Base-by-base conservation (phyloP, 208 protist species). In the Trypanosoma lewisi region DNA sequence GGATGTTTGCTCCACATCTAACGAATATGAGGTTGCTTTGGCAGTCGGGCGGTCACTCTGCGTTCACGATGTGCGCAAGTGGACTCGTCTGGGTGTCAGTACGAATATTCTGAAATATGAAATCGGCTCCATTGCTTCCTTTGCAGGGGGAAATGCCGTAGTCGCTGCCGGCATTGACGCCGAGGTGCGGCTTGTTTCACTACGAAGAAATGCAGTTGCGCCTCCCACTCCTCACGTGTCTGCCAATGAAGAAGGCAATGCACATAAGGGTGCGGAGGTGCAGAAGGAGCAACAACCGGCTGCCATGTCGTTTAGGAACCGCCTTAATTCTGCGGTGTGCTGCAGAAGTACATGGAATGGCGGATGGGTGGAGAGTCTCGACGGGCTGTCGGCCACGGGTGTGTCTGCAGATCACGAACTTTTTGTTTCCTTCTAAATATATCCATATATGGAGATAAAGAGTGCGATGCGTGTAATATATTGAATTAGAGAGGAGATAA, bases 11-110 rank as follows among this genome's bases (percentile, higher is more conserved):
- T 60, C 30, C 21, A 85, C 79, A n/a, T 53, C 42, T 28, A 83
- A 80, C 53, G 71, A 81, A 9, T 81, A 74, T 61, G 83, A 94
- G 63, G 75, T 91, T 27, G 83, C 69, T n/a, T 31, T 77, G 16
- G 66, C 73, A 27, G 69, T 89, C 11, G 87, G 89, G 57, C 83
- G 87, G 4, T 76, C 84, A 4, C 34, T 94, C 16, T 85, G 70
- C 63, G 75, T 91, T 14, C 85, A 85, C 70, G 87, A 94, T 67
- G 53, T 85, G 39, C 83, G 87, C 58, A 94, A 91, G 64, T 94
- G 85, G 74, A 88, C 37, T 39, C 71, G 82, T 27, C 66, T 79
- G 28, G 67, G 71, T 36, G 80, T 82, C 31, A 75, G 75, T 6
- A 83, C 80, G 19, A 90, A 82, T 47, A 76, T 91, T 27, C 69